Conservation (phyloP, 495 filamentous ascomycete genomes). For the Pyronema domesticum region DNA sequence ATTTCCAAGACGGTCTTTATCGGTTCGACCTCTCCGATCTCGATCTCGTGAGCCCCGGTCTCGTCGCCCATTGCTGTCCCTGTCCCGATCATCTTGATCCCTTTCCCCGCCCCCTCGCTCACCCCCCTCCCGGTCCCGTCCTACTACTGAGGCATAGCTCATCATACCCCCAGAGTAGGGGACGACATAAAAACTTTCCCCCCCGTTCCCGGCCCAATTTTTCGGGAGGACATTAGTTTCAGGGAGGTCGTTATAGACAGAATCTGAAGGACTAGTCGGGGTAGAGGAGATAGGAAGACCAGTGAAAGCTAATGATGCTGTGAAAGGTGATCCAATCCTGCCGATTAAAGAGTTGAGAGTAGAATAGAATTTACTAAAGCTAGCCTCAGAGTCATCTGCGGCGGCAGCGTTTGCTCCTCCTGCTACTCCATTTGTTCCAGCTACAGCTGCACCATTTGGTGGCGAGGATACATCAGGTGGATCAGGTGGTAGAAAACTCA, state of each 20-base stretch:
- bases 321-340: slow-evolving; percentile 38
- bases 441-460: background rate
- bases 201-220: slow-evolving; percentile 26
- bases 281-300: slow-evolving; percentile 52
- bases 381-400: slow-evolving; percentile 41
- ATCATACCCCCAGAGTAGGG: slow-evolving; percentile 75
- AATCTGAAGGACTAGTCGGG: background rate
- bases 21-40: background rate
- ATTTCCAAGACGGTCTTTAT: background rate
- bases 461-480: background rate
- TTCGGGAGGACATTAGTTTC: slow-evolving; percentile 16
- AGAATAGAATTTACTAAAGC: slow-evolving; percentile 76
- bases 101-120: background rate
- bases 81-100: background rate
- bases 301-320: slow-evolving; percentile 77
- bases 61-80: background rate
- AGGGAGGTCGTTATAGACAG: slow-evolving; percentile 9
- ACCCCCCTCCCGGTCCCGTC: slow-evolving; percentile 27
- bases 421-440: no score
- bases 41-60: background rate
- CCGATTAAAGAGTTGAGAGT: slow-evolving; percentile 72
- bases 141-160: slow-evolving; percentile 72
- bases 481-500: slow-evolving; percentile 17
- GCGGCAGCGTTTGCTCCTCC: background rate
- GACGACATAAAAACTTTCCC: slow-evolving; percentile 65